Evolutionary conservation across 495 filamentous ascomycete genomes (phyloP).

Genomic region (Aspergillus asperescens): DNA sequence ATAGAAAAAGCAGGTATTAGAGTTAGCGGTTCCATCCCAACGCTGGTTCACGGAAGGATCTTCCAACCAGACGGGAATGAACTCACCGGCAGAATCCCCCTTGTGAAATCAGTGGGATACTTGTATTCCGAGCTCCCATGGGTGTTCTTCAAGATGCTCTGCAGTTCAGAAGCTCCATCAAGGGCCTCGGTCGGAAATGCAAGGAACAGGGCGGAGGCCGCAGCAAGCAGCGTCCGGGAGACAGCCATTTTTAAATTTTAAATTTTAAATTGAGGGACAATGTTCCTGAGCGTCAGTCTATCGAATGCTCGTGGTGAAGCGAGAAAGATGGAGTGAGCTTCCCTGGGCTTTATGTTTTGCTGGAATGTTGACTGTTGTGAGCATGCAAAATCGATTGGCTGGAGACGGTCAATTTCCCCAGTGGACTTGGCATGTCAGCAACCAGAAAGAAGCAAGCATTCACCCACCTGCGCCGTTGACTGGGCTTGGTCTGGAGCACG

Average conservation of each 20-base stretch:
- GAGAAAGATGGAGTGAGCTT: not conserved
- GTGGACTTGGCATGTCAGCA: constrained; percentile 9
- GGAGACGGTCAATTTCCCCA: constrained; percentile 1
- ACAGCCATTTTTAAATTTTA: constrained; percentile 17
- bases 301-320: not conserved
- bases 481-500: constrained; percentile 3
- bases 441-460: constrained; percentile 3
- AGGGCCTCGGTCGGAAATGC: constrained; percentile 23
- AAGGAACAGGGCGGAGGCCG: constrained; percentile 24
- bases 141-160: constrained; percentile 42
- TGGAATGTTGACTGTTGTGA: constrained; percentile 1
- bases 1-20: constrained; percentile 1
- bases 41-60: not conserved
- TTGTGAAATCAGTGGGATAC: constrained; percentile 45
- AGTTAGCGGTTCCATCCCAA: constrained; percentile 11
- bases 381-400: constrained; percentile 14
- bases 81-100: constrained; percentile 42
- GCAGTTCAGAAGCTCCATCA: constrained; percentile 31
- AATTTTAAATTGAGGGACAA: not conserved
- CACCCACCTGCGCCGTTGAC: constrained; percentile 1
- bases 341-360: not conserved
- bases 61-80: not conserved
- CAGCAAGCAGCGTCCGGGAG: constrained; percentile 18
- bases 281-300: not conserved
- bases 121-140: constrained; percentile 36